Base-by-base conservation (phyloP, 2,329 filamentous ascomycete genomes). In the Coniosporium tulheliwenetii region DNA sequence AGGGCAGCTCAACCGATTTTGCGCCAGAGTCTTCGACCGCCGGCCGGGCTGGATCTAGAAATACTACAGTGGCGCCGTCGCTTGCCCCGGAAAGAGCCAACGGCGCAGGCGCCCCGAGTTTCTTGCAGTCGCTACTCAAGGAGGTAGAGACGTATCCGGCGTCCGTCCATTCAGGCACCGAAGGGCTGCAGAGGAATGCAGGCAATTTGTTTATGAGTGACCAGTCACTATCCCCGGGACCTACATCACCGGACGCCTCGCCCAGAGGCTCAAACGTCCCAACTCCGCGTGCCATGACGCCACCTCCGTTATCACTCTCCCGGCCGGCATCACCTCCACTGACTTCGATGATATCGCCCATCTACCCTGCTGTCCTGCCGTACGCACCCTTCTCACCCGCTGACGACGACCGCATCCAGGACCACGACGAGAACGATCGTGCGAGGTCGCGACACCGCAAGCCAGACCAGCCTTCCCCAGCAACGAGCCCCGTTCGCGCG, bases 51-150 rank as follows among this genome's bases (percentile, higher is more conserved):
- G 19, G 19, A 26, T 26, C 19, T 26, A 26, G 19, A 7, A 26
- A 26, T 7, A 26, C 19, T 10, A 33, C 32, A 5, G 32, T 33
- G 10, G 32, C 32, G 32, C 10, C 10, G 32, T 33, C 32, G 10
- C 13, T 48, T 50, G 41, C 56, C 49, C 10, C 45, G 47, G 8
- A 50, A 44, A 42, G 47, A 35, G 46, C 50, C 38, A 52, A 46
- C 8, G 32, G 32, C 26, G 58, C 65, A 33, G 70, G 67, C 26
- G 74, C 71, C 7, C 83, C 85, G 7, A 87, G 84, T 5, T 89
- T 96, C 54, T 69, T 96, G 7, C 84, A 85, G 16, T 89, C 85
- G 1, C 66, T 96, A 5, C 65, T 96, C 39, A 85, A 83, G 55
- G 89, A 96, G 58, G 85, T 96, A 1, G 86, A 93, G 53, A 70